Percentiles rank a stretch among this genome's conserved stretches.
Evolutionary conservation across 352 stramenopile species (phyloP).

Genomic region (Globisporangium nunn): DNA sequence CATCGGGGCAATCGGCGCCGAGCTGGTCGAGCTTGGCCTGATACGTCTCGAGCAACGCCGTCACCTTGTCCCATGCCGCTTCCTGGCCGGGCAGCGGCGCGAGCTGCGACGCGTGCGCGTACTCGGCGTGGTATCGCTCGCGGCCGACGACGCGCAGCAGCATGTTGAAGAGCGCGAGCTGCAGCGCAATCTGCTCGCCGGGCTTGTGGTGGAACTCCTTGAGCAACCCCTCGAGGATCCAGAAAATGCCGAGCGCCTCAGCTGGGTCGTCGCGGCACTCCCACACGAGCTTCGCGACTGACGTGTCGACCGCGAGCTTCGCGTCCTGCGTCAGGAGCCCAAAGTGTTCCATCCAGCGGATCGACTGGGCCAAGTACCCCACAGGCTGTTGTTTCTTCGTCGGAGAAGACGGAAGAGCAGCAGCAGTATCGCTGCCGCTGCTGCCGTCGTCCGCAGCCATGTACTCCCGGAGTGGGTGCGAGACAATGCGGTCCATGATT

Average conservation of each 20-base stretch:
- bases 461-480: conserved; percentile 75
- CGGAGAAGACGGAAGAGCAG: conserved; percentile 12
- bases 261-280: conserved; percentile 77
- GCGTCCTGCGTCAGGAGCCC: conserved; percentile 64
- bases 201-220: conserved; percentile 86
- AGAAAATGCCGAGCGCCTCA: conserved; percentile 76
- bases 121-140: conserved; percentile 70
- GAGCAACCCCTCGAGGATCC: conserved; percentile 63
- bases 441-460: conserved; percentile 26
- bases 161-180: conserved; percentile 85
- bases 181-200: conserved; percentile 73
- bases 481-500: conserved; percentile 85
- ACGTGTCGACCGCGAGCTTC: conserved; percentile 65
- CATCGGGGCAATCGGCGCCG: conserved; percentile 52
- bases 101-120: conserved; percentile 51
- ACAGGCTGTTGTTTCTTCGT: conserved; percentile 24
- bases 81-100: conserved; percentile 64
- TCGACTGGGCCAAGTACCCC: conserved; percentile 83
- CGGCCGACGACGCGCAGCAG: conserved; percentile 73
- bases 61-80: conserved; percentile 65
- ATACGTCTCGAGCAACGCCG: conserved; percentile 54
- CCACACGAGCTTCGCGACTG: conserved; percentile 77
- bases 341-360: conserved; percentile 90
- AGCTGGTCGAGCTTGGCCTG: conserved; percentile 68
- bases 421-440: conserved; percentile 7